Evolutionary conservation across 345 rosid species (phyloP).

Genomic region (Salix brachista): DNA sequence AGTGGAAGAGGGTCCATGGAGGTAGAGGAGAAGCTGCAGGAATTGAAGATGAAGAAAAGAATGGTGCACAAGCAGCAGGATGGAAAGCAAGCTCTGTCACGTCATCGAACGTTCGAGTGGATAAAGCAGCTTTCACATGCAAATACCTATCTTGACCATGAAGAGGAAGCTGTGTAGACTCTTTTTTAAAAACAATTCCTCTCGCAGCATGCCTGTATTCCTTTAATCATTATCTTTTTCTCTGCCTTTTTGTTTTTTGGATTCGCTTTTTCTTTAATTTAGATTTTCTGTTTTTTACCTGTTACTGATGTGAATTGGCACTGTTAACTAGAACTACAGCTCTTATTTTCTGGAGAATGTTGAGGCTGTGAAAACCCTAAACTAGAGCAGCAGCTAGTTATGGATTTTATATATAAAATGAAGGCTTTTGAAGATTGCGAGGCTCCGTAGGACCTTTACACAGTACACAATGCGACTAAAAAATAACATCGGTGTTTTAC

Average conservation of each 20-base stretch:
- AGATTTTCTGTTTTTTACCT: background rate
- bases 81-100: constrained; percentile 56
- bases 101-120: constrained; percentile 84
- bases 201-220: constrained; percentile 30
- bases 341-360: background rate
- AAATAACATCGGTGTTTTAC: too few species aligned
- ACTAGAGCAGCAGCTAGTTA: too few species aligned
- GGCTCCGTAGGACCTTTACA: too few species aligned
- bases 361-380: too few species aligned
- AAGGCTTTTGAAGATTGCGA: too few species aligned
- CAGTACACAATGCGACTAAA: too few species aligned
- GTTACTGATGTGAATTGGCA: background rate
- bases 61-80: constrained; percentile 32
- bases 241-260: background rate
- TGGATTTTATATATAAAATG: too few species aligned
- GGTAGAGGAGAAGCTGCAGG: constrained; percentile 25
- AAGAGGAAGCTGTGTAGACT: constrained; percentile 3
- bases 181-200: background rate
- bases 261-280: constrained; percentile 6
- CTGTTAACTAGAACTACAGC: constrained; percentile 8
- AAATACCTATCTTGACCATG: constrained; percentile 32
- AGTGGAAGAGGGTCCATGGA: background rate
- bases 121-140: constrained; percentile 71
- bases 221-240: constrained; percentile 21
- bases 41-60: constrained; percentile 38